Percentiles rank a stretch among this genome's conserved stretches.
Evolutionary conservation across 2,329 filamentous ascomycete species (phyloP).

Genomic region (Epichloe sibirici): DNA sequence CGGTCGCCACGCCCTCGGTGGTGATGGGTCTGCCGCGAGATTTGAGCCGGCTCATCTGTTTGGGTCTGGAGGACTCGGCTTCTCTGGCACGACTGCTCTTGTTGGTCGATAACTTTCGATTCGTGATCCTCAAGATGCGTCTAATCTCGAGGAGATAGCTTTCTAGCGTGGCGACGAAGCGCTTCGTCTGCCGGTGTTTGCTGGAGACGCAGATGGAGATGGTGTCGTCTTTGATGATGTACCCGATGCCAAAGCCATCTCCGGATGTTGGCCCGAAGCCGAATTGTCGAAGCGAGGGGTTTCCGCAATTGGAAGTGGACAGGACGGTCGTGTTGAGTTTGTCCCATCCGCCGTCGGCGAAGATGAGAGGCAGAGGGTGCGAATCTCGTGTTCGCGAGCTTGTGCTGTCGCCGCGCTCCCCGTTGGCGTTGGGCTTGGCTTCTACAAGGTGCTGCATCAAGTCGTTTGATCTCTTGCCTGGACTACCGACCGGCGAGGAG

Average conservation of each 20-base stretch:
- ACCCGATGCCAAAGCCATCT: conserved; percentile 93
- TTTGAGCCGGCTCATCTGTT: conserved; percentile 43
- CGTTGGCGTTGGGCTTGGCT: conserved; percentile 23
- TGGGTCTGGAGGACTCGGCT: conserved; percentile 30
- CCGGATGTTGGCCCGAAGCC: conserved; percentile 91
- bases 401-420: conserved; percentile 43
- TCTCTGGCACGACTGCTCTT: conserved; percentile 42
- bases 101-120: conserved; percentile 28
- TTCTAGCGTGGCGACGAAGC: conserved; percentile 82
- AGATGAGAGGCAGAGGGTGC: conserved; percentile 60
- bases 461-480: conserved; percentile 36
- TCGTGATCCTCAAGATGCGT: conserved; percentile 63
- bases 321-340: conserved; percentile 89
- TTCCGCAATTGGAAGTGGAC: conserved; percentile 97
- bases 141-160: conserved; percentile 84
- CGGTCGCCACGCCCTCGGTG: conserved; percentile 29
- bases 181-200: conserved; percentile 85
- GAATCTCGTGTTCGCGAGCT: conserved; percentile 34
- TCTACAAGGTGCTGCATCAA: conserved; percentile 20
- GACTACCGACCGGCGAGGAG: conserved; percentile 39
- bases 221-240: conserved; percentile 76
- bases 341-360: conserved; percentile 85
- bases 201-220: conserved; percentile 86
- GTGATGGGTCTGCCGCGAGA: conserved; percentile 62
- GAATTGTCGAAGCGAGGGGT: conserved; percentile 87